A percentile compares a stretch with the other conserved stretches of the same genome.
Conservation (phyloP, 2,329 filamentous ascomycete species). For the Sclerotinia minor region DNA sequence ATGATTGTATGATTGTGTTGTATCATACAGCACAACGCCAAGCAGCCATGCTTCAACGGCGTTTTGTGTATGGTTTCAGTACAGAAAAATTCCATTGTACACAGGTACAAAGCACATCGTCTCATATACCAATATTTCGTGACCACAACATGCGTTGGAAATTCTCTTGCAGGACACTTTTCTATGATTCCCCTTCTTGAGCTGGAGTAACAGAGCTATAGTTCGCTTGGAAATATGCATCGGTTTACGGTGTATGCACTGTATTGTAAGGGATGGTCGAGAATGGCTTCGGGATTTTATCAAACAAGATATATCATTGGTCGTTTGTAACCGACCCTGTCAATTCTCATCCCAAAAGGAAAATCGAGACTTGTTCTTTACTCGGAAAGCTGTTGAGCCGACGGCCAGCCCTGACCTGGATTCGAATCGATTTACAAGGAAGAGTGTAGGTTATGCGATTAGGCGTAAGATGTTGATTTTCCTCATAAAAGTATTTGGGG, state of each 20-base stretch:
- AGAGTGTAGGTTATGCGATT: neutral
- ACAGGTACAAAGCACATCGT: neutral
- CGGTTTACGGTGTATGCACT: neutral
- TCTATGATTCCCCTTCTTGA: neutral
- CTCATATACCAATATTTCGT: neutral
- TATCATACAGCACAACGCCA: neutral
- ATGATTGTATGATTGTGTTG: neutral
- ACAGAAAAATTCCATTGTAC: neutral
- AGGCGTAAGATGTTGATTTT: neutral
- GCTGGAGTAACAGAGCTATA: neutral
- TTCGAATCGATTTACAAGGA: conserved; percentile 4
- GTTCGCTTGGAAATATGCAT: neutral
- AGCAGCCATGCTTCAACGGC: neutral
- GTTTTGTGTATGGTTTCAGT: conserved; percentile 12
- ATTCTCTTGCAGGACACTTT: neutral
- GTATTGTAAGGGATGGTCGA: neutral
- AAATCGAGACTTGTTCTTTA: neutral
- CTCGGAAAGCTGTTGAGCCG: neutral
- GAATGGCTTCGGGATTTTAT: neutral
- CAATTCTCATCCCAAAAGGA: neutral
- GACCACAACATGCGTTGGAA: conserved; percentile 1
- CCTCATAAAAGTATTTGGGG: neutral
- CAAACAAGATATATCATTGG: conserved; percentile 1
- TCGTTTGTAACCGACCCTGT: conserved; percentile 7
- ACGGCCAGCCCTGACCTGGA: neutral